These are phyloP conservation scores for Dendrobium catenatum DNA, from an alignment of 106 monocot species.

Conservation along the genomic window DNA sequence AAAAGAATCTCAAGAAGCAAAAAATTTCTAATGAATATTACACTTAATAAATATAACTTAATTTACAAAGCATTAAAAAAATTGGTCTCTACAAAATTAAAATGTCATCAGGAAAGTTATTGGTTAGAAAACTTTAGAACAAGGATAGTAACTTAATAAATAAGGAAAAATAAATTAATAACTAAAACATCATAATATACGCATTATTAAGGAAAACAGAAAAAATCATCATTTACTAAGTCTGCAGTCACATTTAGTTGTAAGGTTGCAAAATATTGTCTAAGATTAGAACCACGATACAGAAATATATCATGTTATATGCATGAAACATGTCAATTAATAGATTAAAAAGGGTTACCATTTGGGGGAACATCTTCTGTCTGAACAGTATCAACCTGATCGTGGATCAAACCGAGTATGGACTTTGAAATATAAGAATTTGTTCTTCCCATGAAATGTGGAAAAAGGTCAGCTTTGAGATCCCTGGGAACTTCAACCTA, in stretches of 20 bases:
- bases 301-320: not conserved
- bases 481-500: constrained; percentile 43
- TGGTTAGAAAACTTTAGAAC: not conserved
- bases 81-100: not conserved
- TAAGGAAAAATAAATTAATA: not conserved
- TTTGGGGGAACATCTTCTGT: constrained; percentile 12
- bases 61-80: not conserved
- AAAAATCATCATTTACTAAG: not conserved
- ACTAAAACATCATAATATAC: not conserved
- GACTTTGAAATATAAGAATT: constrained; percentile 42
- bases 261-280: not conserved
- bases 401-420: constrained; percentile 45
- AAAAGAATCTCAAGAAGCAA: not conserved
- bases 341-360: constrained; percentile 14
- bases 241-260: not conserved
- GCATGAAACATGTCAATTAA: not conserved
- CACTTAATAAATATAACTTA: not conserved
- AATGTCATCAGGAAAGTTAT: not conserved
- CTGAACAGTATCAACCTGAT: constrained; percentile 20
- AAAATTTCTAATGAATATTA: not conserved
- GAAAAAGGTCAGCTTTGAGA: constrained; percentile 33
- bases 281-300: not conserved
- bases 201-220: not conserved
- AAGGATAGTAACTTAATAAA: not conserved
- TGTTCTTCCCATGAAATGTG: constrained; percentile 49